A percentile compares a stretch with the other conserved stretches of the same genome.
phyloP scores from a whole-genome alignment of 1,139 yeast genomes.

The Geotrichum bryndzae region DNA sequence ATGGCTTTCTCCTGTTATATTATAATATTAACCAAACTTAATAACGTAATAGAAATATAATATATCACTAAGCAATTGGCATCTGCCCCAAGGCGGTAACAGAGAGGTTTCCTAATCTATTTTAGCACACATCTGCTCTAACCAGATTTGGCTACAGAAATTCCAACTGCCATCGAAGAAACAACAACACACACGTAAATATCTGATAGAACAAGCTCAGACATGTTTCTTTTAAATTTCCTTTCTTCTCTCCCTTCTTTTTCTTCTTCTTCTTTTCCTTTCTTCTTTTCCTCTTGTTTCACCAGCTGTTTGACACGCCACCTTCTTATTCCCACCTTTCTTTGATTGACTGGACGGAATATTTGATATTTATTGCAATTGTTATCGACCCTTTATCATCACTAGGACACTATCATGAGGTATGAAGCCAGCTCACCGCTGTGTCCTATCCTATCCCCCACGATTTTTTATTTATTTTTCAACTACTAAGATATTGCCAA shows the following conservation, averaged over 20 bases:
- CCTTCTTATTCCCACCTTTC: background rate
- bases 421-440: background rate
- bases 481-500: background rate
- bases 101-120: background rate
- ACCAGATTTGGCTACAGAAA: background rate
- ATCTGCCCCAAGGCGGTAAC: background rate
- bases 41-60: background rate
- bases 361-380: background rate
- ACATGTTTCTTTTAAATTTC: background rate
- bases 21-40: background rate
- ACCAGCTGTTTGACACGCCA: background rate
- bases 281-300: background rate
- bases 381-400: background rate
- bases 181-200: background rate
- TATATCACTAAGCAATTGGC: background rate
- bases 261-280: background rate
- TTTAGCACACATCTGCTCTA: background rate
- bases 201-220: background rate
- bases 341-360: background rate
- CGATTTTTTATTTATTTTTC: background rate
- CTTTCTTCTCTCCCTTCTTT: background rate
- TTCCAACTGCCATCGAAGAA: background rate
- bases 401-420: background rate
- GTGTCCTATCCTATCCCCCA: background rate
- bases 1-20: too few relatives aligned